Evolutionary conservation across 2,329 filamentous ascomycete species (phyloP).

Genomic region (Colletotrichum tanaceti): DNA sequence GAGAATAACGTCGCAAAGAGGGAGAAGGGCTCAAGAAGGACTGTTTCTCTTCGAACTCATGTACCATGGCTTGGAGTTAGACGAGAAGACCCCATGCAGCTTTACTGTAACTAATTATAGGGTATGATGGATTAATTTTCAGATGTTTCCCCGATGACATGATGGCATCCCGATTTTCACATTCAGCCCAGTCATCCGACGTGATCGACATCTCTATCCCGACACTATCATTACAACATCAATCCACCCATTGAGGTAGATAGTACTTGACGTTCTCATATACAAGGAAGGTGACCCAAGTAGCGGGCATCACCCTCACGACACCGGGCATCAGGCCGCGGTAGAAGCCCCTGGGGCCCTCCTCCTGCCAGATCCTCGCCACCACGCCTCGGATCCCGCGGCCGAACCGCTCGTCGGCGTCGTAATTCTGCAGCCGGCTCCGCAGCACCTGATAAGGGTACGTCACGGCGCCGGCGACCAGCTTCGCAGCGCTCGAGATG

Average conservation of each 20-base stretch:
- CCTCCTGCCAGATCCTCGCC: constrained; percentile 78
- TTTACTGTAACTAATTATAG: too few relatives aligned
- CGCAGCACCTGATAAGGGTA: constrained; percentile 96
- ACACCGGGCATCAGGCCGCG: constrained; percentile 89
- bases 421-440: constrained; percentile 88
- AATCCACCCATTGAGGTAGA: constrained; percentile 58
- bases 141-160: background rate
- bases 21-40: too few relatives aligned
- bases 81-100: too few relatives aligned
- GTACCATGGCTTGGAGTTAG: too few relatives aligned
- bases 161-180: background rate
- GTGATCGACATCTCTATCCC: background rate
- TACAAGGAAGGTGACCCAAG: constrained; percentile 95
- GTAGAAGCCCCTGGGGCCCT: constrained; percentile 88
- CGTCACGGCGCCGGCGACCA: constrained; percentile 88
- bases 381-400: constrained; percentile 78
- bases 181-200: background rate
- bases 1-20: too few relatives aligned
- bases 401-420: constrained; percentile 79
- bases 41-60: too few relatives aligned
- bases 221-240: constrained; percentile 14
- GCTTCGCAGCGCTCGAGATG: constrained; percentile 83
- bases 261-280: constrained; percentile 93
- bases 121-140: too few relatives aligned
- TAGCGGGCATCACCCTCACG: constrained; percentile 91